Conservation (phyloP, 768 basidiomycete genomes). For the Leccinum ochraceum region DNA sequence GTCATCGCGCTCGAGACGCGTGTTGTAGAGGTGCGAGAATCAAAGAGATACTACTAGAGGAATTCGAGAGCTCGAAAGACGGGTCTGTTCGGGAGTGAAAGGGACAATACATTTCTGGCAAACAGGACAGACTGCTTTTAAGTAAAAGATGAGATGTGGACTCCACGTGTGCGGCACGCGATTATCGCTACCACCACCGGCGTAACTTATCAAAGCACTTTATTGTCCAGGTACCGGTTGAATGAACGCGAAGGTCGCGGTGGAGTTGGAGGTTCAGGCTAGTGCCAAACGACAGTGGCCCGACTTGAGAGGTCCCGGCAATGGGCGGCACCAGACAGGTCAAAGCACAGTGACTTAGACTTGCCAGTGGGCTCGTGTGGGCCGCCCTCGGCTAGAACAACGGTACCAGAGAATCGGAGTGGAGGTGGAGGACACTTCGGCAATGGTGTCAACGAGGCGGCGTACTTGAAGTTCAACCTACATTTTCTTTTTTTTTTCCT, state of each 20-base stretch:
- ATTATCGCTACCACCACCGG: constrained; percentile 24
- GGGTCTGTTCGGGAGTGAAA: constrained; percentile 6
- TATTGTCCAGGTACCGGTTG: constrained; percentile 18
- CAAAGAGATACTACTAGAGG: constrained; percentile 1
- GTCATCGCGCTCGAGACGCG: constrained; percentile 12
- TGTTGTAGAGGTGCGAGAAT: not conserved
- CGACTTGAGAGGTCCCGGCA: not conserved
- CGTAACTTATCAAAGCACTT: constrained; percentile 3
- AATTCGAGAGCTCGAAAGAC: not conserved
- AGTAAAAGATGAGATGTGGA: constrained; percentile 27
- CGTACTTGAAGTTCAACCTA: constrained; percentile 4
- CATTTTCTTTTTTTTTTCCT: not conserved
- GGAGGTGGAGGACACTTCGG: not conserved
- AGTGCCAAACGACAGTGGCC: not conserved
- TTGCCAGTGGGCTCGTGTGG: not conserved
- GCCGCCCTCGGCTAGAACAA: not conserved
- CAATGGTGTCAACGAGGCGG: not conserved
- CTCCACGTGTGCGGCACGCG: constrained; percentile 36
- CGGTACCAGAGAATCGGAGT: not conserved
- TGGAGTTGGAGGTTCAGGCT: constrained; percentile 5
- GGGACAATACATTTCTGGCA: constrained; percentile 25
- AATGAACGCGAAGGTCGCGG: not conserved
- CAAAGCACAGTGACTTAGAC: not conserved
- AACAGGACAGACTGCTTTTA: constrained; percentile 27
- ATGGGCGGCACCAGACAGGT: not conserved